Conservation (phyloP, 2,329 filamentous ascomycete genomes). For the Gnomoniopsis smithogilvyi region DNA sequence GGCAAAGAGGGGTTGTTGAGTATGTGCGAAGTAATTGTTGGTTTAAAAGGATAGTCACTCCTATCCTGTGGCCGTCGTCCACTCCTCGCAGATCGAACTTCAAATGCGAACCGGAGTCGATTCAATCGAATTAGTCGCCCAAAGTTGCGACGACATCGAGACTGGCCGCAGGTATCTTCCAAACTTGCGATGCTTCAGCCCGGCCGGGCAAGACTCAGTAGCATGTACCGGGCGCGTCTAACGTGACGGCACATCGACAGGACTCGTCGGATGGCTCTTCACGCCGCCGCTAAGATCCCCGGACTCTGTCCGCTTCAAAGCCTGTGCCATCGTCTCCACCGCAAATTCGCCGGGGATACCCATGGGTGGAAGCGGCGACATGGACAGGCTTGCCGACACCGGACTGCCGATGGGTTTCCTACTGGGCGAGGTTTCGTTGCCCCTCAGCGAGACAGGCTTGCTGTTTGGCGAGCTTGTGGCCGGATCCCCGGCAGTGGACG, state of each 20-base stretch:
- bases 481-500: conserved; percentile 54
- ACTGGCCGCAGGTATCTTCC: background rate
- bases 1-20: background rate
- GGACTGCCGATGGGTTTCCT: conserved; percentile 63
- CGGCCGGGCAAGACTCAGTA: conserved; percentile 1
- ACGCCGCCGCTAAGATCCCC: conserved; percentile 62
- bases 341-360: conserved; percentile 62
- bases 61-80: background rate
- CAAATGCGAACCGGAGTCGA: background rate
- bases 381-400: conserved; percentile 37
- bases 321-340: conserved; percentile 92
- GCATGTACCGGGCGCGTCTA: conserved; percentile 9
- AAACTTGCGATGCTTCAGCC: background rate
- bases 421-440: conserved; percentile 64
- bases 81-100: no score
- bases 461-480: conserved; percentile 73
- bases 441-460: conserved; percentile 71
- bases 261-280: conserved; percentile 57
- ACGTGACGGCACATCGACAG: conserved; percentile 42
- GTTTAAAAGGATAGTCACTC: background rate
- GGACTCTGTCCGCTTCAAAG: conserved; percentile 79
- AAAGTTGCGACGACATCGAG: background rate
- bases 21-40: background rate
- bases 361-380: conserved; percentile 12
- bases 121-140: background rate